Evolutionary conservation across 768 basidiomycete genomes (phyloP), one percentile per base, ranked within the genome.

Genomic region (Mycena filopes): DNA sequence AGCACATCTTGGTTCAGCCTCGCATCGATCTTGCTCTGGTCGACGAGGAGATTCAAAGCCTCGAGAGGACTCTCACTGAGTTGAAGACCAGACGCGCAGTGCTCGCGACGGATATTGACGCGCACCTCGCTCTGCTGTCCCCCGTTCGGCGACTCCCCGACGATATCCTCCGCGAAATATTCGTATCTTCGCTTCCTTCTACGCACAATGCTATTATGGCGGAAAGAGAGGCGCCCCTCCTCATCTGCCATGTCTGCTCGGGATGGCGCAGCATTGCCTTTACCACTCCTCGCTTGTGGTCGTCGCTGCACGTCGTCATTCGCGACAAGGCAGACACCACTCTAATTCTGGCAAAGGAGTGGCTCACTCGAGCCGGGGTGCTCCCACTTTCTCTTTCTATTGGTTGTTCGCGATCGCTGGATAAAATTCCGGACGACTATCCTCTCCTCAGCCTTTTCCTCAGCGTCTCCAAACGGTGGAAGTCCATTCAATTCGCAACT

Each of bases 261-360:
- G 21, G 49, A 3, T 74, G 76, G 76, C 59, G 74, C 10, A 40
- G 56, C 26, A 51, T 74, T 16, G 68, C 69, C 0, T 48, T 71
- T 25, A 49, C 70, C 2, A 73, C 73, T 9, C 74, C 76, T 1
- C 53, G 42, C 20, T 63, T 76, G 3, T 77, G 76, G 73, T 25
- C 72, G 2, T 68, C 69, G 16, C 55, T 73, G n/a, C 65, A 72
- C 49, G 15, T 64, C 20, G 40, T 53, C 38, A 26, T 48, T 29
- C 28, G 40, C 25, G 38, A 18, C 23, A 12, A 29, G 21, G 15
- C 53, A 15, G 28, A 42, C 23, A 55, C 41, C 25, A 55, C 42
- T 12, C 42, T 10, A 8, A 18, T 5, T 4, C 15, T 55, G 40
- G 53, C 28, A 18, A 11, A 55, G 28, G 6, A 25, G 12, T 55